Conservation (phyloP, 164 flowering plant genomes). For the Chimonanthus salicifolius region DNA sequence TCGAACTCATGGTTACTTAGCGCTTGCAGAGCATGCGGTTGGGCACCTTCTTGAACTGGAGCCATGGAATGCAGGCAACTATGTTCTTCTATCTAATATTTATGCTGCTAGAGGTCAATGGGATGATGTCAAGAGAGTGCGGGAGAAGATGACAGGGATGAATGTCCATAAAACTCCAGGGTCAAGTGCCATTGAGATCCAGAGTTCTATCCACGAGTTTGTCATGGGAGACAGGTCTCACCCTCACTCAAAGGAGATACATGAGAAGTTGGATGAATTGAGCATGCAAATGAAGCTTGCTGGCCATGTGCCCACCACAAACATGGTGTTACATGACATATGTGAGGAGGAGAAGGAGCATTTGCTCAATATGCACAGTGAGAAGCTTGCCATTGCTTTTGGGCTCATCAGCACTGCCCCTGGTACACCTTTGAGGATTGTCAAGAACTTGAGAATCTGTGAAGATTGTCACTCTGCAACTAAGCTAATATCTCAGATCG, state of each 20-base stretch:
- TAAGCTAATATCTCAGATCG: slow-evolving; percentile 13
- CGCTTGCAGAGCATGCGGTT: slow-evolving; percentile 20
- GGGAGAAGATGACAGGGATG: slow-evolving; percentile 27
- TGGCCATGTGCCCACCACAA: slow-evolving; percentile 8
- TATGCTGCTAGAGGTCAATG: slow-evolving; percentile 21
- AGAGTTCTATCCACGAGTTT: slow-evolving; percentile 22
- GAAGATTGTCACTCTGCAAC: slow-evolving; percentile 11
- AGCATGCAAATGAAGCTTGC: slow-evolving; percentile 13
- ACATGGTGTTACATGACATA: slow-evolving; percentile 12
- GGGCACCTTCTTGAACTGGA: slow-evolving; percentile 18
- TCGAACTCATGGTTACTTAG: slow-evolving; percentile 25
- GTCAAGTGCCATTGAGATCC: slow-evolving; percentile 25
- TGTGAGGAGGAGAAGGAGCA: slow-evolving; percentile 17
- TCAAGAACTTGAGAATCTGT: slow-evolving; percentile 14
- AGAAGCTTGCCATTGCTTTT: slow-evolving; percentile 17
- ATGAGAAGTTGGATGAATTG: slow-evolving; percentile 15
- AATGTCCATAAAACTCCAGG: slow-evolving; percentile 23
- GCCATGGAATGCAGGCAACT: slow-evolving; percentile 27
- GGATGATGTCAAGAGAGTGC: slow-evolving; percentile 19
- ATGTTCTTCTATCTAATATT: slow-evolving; percentile 24
- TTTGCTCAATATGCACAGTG: slow-evolving; percentile 10
- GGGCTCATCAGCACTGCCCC: slow-evolving; percentile 9
- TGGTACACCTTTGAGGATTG: neutral
- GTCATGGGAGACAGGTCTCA: slow-evolving; percentile 21
- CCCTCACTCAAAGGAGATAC: slow-evolving; percentile 12